A percentile compares a stretch with the other conserved stretches of the same genome.
phyloP scores from a whole-genome alignment of 495 filamentous ascomycete species.

The Pyronema omphalodes region DNA sequence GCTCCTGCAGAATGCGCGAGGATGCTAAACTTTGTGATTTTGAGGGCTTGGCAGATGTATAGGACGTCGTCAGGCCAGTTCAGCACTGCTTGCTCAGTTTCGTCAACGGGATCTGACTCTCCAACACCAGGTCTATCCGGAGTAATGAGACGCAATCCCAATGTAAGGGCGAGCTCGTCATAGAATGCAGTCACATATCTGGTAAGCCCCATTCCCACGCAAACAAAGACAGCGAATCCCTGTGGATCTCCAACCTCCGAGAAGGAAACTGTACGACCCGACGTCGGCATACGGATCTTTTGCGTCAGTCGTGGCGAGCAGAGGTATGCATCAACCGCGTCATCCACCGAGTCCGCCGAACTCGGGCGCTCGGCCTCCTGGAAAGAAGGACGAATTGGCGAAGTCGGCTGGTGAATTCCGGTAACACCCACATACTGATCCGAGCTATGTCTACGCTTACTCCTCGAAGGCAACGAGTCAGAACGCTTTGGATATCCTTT shows the following conservation, averaged over 20 bases:
- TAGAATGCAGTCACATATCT: conserved; percentile 95
- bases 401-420: conserved; percentile 23
- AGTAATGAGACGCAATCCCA: conserved; percentile 82
- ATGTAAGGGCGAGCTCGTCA: conserved; percentile 71
- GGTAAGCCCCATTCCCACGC: conserved; percentile 94
- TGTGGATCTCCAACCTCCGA: conserved; percentile 90
- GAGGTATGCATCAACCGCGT: conserved; percentile 71
- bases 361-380: conserved; percentile 37
- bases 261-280: conserved; percentile 77
- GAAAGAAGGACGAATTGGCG: conserved; percentile 25
- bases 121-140: conserved; percentile 88
- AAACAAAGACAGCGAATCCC: conserved; percentile 85
- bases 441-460: background rate
- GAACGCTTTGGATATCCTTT: conserved; percentile 13
- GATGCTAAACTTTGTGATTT: conserved; percentile 91
- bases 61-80: conserved; percentile 97
- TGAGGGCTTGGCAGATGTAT: conserved; percentile 78
- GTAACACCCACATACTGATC: background rate
- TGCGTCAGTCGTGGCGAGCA: conserved; percentile 69
- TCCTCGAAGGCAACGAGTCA: conserved; percentile 8
- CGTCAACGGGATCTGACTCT: conserved; percentile 66
- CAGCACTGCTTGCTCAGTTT: conserved; percentile 66
- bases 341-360: conserved; percentile 72
- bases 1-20: conserved; percentile 95
- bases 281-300: conserved; percentile 65